These are phyloP conservation scores for Biscutella auriculata DNA, from an alignment of 441 rosid genomes.

Conservation along the genomic window DNA sequence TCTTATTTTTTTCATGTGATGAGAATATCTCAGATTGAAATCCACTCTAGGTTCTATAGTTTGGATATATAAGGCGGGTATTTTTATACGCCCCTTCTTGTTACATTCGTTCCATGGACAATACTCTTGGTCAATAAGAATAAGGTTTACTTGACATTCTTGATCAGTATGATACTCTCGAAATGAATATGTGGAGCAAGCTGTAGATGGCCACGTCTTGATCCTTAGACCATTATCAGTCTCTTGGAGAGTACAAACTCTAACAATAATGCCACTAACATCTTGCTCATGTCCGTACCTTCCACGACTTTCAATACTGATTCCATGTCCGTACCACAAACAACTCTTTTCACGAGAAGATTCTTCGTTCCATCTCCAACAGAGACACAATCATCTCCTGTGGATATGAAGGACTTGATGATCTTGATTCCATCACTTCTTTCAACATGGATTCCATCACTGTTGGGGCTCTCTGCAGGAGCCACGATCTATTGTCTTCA, in stretches of 20 bases:
- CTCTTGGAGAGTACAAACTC: constrained; percentile 7
- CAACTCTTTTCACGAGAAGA: constrained; percentile 17
- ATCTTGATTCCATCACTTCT: constrained; percentile 17
- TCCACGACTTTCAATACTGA: constrained; percentile 17
- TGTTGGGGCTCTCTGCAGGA: constrained; percentile 13
- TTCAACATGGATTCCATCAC: constrained; percentile 19
- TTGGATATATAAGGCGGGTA: background rate
- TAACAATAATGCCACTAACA: constrained; percentile 12
- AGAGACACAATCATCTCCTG: constrained; percentile 19
- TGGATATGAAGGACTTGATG: background rate
- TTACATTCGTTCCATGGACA: constrained; percentile 20
- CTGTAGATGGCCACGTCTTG: constrained; percentile 21
- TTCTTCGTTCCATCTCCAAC: constrained; percentile 17
- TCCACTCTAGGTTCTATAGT: too few relatives aligned
- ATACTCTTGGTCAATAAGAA: constrained; percentile 20
- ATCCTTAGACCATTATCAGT: constrained; percentile 20
- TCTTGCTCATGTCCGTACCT: constrained; percentile 8
- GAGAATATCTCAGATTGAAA: too few relatives aligned
- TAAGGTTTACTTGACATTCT: constrained; percentile 18
- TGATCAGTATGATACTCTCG: constrained; percentile 3
- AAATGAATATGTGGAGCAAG: constrained; percentile 17
- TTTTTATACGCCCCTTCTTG: constrained; percentile 2
- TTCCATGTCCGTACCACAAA: constrained; percentile 20
- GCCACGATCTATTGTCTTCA: constrained; percentile 1
- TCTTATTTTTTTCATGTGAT: too few relatives aligned